These are phyloP conservation scores for Linnemannia hyalina DNA, from an alignment of 192 early-diverging fungal species.

Conservation along the genomic window DNA sequence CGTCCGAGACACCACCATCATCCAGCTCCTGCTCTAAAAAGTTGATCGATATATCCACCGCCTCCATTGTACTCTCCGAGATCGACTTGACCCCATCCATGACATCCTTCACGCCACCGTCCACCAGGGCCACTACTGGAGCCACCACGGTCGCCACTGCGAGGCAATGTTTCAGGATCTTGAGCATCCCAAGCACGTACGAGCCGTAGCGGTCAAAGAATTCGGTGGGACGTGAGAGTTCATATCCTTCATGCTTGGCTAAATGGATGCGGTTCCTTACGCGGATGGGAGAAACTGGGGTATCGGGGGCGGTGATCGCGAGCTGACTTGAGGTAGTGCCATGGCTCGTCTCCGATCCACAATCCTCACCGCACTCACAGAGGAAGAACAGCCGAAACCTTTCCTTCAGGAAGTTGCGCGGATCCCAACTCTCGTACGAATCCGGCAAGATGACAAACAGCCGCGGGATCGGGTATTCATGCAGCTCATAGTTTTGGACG, in stretches of 20 bases:
- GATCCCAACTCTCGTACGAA: neutral
- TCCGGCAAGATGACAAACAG: slow-evolving; percentile 20
- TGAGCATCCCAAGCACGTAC: too few relatives aligned
- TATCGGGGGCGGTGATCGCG: too few relatives aligned
- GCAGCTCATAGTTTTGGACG: slow-evolving; percentile 27
- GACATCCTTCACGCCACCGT: neutral
- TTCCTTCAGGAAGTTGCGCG: neutral
- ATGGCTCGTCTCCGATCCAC: neutral
- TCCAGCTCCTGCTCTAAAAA: slow-evolving; percentile 4
- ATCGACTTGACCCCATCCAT: neutral
- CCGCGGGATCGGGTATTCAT: slow-evolving; percentile 27
- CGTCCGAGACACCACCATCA: too few relatives aligned
- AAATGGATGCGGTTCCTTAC: too few relatives aligned
- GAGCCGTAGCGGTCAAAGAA: too few relatives aligned
- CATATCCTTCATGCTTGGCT: too few relatives aligned
- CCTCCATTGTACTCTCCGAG: neutral
- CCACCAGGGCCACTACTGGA: neutral
- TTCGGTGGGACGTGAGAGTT: too few relatives aligned
- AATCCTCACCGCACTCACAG: slow-evolving; percentile 23
- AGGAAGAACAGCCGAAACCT: slow-evolving; percentile 19
- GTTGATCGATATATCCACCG: neutral
- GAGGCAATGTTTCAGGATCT: too few relatives aligned
- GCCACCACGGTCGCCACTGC: neutral
- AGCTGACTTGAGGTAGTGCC: too few relatives aligned
- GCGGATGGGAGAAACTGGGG: too few relatives aligned